Percentiles rank a stretch among this genome's conserved stretches.
These are phyloP conservation scores for Pythium diclinum DNA, from an alignment of 352 stramenopile genomes.

Conservation along the genomic window DNA sequence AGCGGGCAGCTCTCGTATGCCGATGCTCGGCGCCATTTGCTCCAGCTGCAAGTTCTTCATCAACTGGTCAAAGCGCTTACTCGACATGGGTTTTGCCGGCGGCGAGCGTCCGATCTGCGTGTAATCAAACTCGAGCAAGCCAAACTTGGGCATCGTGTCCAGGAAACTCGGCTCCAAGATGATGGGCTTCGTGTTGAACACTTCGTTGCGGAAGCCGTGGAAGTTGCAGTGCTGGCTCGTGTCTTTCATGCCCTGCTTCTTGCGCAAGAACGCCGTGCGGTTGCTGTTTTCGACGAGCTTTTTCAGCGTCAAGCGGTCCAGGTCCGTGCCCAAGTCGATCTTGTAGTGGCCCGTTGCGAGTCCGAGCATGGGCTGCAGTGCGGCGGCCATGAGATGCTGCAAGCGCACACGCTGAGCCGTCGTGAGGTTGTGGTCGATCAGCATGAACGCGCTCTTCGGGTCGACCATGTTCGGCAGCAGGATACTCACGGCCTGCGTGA, in stretches of 20 bases:
- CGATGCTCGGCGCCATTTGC: slow-evolving; percentile 43
- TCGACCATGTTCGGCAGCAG: slow-evolving; percentile 78
- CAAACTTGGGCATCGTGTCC: slow-evolving; percentile 65
- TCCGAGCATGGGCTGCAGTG: slow-evolving; percentile 61
- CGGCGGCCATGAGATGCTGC: slow-evolving; percentile 62
- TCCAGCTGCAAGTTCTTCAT: slow-evolving; percentile 54
- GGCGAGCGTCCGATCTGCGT: slow-evolving; percentile 45
- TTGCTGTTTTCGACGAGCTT: slow-evolving; percentile 80
- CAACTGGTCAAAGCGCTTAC: slow-evolving; percentile 66
- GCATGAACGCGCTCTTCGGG: slow-evolving; percentile 46
- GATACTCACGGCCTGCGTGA: slow-evolving; percentile 57
- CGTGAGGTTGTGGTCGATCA: slow-evolving; percentile 69
- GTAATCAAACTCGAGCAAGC: slow-evolving; percentile 76
- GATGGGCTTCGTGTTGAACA: slow-evolving; percentile 60
- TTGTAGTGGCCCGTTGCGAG: slow-evolving; percentile 63
- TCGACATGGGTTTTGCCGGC: slow-evolving; percentile 42
- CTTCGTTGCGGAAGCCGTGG: slow-evolving; percentile 77
- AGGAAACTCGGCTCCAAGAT: slow-evolving; percentile 54
- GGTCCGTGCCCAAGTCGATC: slow-evolving; percentile 59
- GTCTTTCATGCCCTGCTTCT: slow-evolving; percentile 61
- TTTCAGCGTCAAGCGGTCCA: slow-evolving; percentile 64
- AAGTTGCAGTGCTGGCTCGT: slow-evolving; percentile 72
- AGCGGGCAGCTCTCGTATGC: slow-evolving; percentile 15
- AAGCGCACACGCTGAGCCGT: slow-evolving; percentile 45
- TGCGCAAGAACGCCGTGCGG: slow-evolving; percentile 68